Percentiles rank a stretch among this genome's conserved stretches.
Conservation (phyloP, 75 land plant species). For the Picea glauca region DNA sequence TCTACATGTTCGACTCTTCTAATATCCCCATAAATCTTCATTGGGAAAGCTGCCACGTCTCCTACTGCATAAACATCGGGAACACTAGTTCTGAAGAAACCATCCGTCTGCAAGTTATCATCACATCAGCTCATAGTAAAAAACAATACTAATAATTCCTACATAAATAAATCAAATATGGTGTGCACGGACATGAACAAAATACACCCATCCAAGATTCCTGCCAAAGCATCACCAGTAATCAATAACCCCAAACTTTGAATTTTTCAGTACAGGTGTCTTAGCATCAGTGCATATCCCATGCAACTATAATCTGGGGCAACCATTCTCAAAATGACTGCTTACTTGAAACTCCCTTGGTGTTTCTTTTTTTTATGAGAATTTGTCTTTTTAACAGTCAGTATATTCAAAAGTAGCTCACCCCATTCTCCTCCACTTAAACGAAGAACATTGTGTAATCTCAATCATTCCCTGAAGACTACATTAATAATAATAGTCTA, state of each 20-base stretch:
- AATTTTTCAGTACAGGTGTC: background rate
- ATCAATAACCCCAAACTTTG: background rate
- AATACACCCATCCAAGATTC: background rate
- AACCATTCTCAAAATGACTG: background rate
- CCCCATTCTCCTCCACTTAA: too few species aligned
- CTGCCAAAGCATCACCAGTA: background rate
- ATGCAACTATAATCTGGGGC: background rate
- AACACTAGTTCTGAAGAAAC: slow-evolving; percentile 74
- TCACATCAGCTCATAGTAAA: background rate
- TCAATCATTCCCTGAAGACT: too few species aligned
- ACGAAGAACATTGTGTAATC: too few species aligned
- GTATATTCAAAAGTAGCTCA: too few species aligned
- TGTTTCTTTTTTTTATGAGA: background rate
- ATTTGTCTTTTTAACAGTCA: too few species aligned
- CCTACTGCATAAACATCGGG: slow-evolving; percentile 88
- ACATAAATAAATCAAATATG: background rate
- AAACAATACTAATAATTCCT: background rate
- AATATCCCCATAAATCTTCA: slow-evolving; percentile 70
- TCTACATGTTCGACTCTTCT: slow-evolving; percentile 96
- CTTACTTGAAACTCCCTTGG: background rate
- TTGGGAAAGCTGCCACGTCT: slow-evolving; percentile 83
- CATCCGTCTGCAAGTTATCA: slow-evolving; percentile 66
- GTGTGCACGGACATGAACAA: background rate
- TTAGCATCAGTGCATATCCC: background rate
- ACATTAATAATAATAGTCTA: too few species aligned